Base-by-base conservation (phyloP, 495 filamentous ascomycete genomes). In the Chaetomidium leptoderma region DNA sequence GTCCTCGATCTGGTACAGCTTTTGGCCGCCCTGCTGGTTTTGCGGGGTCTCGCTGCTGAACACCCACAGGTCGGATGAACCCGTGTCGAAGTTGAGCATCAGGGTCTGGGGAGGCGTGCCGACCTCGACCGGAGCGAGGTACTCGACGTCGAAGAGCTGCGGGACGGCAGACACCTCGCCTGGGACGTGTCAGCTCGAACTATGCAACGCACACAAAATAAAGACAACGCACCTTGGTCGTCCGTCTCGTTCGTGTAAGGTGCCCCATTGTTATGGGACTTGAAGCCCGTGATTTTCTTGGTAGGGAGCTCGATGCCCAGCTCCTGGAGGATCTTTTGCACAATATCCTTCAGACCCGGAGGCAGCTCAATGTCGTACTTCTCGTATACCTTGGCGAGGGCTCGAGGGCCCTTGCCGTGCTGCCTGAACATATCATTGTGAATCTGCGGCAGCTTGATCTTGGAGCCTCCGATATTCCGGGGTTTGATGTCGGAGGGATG, bases 61-160 rank as follows among this genome's bases (percentile, higher is more conserved):
- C 35, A 81, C 87, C 72, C 83, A 90, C 74, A 91, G 75, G 77
- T 91, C 88, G 13, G 84, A 80, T 33, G 85, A 88, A 9, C 86
- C 88, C 26, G 88, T 90, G 71, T 92, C 88, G 52, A 90, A 88
- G 66, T 90, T 82, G 45, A 91, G 72, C 36, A 72, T 85, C 61
- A 91, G 63, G 4, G 72, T 84, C 76, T 91, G 87, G 8, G 79
- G 75, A 24, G 88, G 88, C 6, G 84, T 88, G 8, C 88, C 88
- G 66, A 91, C 88, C 21, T 75, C 63, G 26, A 91, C 84, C 14
- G 79, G 76, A 19, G 77, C 82, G 19, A 91, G 75, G 60, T 89
- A 90, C 70, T 82, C 68, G 21, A 81, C 76, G 64, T 91, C 88
- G 62, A 87, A 86, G 70, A 83, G 62, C 26, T 72, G 64, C 0